Percentiles rank a stretch among this genome's conserved stretches.
These are phyloP conservation scores for Ustilago lituana DNA, from an alignment of 1,284 basidiomycete species.

Conservation along the genomic window DNA sequence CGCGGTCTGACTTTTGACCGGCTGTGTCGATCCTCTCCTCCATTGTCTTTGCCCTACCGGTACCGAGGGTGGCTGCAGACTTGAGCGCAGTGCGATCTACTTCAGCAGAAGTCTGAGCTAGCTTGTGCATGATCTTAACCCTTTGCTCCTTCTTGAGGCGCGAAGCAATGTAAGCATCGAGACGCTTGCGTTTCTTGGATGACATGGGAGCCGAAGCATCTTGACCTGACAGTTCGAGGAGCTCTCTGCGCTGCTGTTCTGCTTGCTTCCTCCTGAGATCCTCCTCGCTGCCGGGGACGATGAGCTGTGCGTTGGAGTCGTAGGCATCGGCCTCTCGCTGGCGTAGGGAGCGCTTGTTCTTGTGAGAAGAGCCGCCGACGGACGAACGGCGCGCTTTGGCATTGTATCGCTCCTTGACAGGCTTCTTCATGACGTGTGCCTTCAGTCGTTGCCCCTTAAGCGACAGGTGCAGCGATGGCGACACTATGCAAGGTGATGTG, in stretches of 20 bases:
- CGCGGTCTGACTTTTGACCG: slow-evolving; percentile 31
- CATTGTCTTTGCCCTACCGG: slow-evolving; percentile 54
- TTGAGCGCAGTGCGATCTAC: slow-evolving; percentile 61
- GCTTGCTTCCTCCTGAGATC: slow-evolving; percentile 34
- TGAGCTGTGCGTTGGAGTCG: slow-evolving; percentile 59
- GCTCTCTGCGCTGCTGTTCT: slow-evolving; percentile 45
- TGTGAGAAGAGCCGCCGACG: slow-evolving; percentile 64
- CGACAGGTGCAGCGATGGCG: not conserved
- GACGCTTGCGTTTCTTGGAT: slow-evolving; percentile 66
- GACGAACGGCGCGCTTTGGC: slow-evolving; percentile 62
- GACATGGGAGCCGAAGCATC: slow-evolving; percentile 54
- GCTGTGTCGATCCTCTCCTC: slow-evolving; percentile 56
- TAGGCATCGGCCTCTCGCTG: slow-evolving; percentile 37
- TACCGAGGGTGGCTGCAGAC: slow-evolving; percentile 63
- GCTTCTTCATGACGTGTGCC: slow-evolving; percentile 37
- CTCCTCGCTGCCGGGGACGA: slow-evolving; percentile 53
- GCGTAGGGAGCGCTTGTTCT: slow-evolving; percentile 54
- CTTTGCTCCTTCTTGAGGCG: slow-evolving; percentile 66
- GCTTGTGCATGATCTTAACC: slow-evolving; percentile 59
- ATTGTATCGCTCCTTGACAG: slow-evolving; percentile 61
- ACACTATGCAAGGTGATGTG: not conserved
- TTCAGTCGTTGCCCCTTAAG: not conserved
- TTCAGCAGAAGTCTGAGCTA: slow-evolving; percentile 59
- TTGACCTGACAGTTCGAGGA: slow-evolving; percentile 48
- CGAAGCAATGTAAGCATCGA: slow-evolving; percentile 67